Evolutionary conservation across 208 protist species (phyloP).

Genomic region (Sergeia podlipaevii): DNA sequence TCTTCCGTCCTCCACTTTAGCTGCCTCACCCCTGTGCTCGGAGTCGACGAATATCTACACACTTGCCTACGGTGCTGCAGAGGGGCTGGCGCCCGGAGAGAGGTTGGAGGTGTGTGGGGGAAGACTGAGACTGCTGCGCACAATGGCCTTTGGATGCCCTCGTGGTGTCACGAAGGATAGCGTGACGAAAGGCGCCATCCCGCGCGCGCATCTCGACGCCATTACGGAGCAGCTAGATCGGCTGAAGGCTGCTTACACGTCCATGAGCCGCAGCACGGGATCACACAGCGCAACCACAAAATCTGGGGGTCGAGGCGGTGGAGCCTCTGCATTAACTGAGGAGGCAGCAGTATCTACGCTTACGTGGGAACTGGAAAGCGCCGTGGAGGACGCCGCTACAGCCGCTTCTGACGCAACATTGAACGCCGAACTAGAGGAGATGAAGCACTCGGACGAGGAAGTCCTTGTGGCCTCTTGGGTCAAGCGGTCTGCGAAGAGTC

Average conservation of each 20-base stretch:
- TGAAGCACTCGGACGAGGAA: constrained; percentile 28
- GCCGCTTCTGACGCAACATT: no score
- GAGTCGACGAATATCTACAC: constrained; percentile 68
- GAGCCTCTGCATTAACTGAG: background rate
- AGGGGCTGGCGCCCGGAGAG: constrained; percentile 58
- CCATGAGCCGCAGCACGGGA: no score
- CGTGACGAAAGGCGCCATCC: constrained; percentile 8
- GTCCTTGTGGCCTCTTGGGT: constrained; percentile 45
- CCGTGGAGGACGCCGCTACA: no score
- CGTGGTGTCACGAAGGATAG: constrained; percentile 17
- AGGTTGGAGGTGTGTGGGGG: constrained; percentile 64
- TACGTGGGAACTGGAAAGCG: background rate
- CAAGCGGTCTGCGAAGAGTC: background rate
- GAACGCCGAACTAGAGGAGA: constrained; percentile 14
- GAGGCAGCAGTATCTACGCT: background rate
- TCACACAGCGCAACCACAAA: no score
- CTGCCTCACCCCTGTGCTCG: constrained; percentile 15
- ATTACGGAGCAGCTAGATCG: constrained; percentile 14
- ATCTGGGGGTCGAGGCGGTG: background rate
- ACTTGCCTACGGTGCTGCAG: constrained; percentile 53
- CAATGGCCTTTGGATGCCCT: constrained; percentile 36
- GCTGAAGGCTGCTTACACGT: background rate
- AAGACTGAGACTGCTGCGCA: constrained; percentile 39
- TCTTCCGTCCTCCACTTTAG: constrained; percentile 23
- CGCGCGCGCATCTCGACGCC: constrained; percentile 1